A percentile compares a stretch with the other conserved stretches of the same genome.
Evolutionary conservation across 1,284 basidiomycete genomes (phyloP).

Genomic region (Malassezia caprae): DNA sequence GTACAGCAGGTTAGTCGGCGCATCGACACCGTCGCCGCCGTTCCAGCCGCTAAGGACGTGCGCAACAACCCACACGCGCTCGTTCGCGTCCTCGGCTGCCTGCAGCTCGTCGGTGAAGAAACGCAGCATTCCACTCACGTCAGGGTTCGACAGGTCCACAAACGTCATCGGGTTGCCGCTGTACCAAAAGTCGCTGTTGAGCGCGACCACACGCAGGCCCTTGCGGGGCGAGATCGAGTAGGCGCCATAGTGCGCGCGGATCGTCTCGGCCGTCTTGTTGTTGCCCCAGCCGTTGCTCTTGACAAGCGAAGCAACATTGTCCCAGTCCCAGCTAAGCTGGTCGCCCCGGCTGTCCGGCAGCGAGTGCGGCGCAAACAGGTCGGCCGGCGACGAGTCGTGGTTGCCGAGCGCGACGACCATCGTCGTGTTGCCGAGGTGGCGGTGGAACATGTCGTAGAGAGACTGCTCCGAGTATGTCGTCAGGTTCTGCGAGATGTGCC

Average conservation of each 20-base stretch:
- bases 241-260: conserved; percentile 62
- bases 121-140: conserved; percentile 63
- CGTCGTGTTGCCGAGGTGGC: conserved; percentile 30
- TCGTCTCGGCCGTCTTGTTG: conserved; percentile 55
- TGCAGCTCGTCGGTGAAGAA: conserved; percentile 73
- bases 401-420: conserved; percentile 45
- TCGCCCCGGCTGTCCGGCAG: conserved; percentile 33
- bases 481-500: conserved; percentile 38
- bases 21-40: conserved; percentile 56
- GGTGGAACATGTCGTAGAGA: conserved; percentile 33
- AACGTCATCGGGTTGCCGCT: conserved; percentile 60
- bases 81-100: conserved; percentile 29
- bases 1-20: conserved; percentile 36
- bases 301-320: conserved; percentile 27
- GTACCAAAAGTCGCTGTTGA: conserved; percentile 60
- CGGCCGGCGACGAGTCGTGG: conserved; percentile 41
- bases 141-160: conserved; percentile 63
- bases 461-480: conserved; percentile 43
- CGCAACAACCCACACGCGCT: conserved; percentile 63
- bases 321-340: conserved; percentile 44
- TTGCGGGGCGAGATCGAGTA: conserved; percentile 62
- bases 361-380: conserved; percentile 26
- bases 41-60: conserved; percentile 66
- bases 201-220: conserved; percentile 62
- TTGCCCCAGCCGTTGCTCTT: conserved; percentile 59